Conservation (phyloP, 1,139 yeast species). For the Zygoascus sp. region DNA sequence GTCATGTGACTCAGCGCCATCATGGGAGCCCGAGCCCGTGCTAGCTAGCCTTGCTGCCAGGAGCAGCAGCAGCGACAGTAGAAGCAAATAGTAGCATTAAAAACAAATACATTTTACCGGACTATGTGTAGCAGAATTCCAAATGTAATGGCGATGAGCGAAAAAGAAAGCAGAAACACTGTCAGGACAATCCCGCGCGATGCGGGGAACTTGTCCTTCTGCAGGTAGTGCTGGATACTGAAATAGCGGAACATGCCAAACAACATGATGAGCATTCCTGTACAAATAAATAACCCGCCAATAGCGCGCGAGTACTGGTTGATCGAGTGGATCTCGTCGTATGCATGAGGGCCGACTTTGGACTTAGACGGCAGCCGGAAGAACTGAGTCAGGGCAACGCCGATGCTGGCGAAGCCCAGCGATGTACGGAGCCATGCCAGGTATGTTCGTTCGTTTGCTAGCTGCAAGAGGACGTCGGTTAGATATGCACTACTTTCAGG, state of each 20-base stretch:
- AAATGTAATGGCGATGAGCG: slow-evolving; percentile 20
- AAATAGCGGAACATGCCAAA: slow-evolving; percentile 45
- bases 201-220: slow-evolving; percentile 49
- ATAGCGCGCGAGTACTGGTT: slow-evolving; percentile 23
- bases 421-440: slow-evolving; percentile 73
- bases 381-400: slow-evolving; percentile 53
- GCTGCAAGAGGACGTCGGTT: slow-evolving; percentile 24
- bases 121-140: slow-evolving; percentile 16
- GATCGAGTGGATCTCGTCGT: slow-evolving; percentile 13
- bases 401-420: slow-evolving; percentile 51
- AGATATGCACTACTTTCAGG: not conserved
- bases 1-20: not conserved
- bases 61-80: no score
- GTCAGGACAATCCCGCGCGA: slow-evolving; percentile 37
- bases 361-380: slow-evolving; percentile 37
- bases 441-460: slow-evolving; percentile 76
- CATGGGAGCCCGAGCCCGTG: no score
- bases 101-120: not conserved
- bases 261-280: slow-evolving; percentile 40
- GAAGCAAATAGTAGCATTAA: not conserved
- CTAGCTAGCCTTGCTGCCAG: no score
- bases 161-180: slow-evolving; percentile 37
- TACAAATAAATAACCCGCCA: slow-evolving; percentile 39
- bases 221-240: slow-evolving; percentile 43
- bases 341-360: slow-evolving; percentile 9